Evolutionary conservation across 345 rosid genomes (phyloP), one percentile per base, ranked within the genome.

Genomic region (Conringia planisiliqua): DNA sequence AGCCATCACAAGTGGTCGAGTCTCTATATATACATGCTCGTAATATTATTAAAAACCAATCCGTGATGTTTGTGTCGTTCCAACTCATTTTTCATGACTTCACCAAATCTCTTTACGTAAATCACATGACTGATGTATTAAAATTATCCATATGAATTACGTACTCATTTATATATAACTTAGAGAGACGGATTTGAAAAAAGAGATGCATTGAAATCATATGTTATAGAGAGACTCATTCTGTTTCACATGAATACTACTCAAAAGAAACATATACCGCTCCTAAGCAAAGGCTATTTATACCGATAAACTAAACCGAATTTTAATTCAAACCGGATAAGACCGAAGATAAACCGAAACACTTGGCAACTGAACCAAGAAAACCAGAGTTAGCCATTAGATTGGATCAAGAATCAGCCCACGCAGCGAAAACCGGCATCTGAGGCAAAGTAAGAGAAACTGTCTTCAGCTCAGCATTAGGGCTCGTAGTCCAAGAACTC

Each of bases 341-440:
- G 58, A 66, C 72, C 62, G 66, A 63, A 30, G 17, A 40, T 51
- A 60, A 75, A 16, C 55, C 18, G 54, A 71, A 59, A 60, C 57
- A 71, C 33, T 59, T 78, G 26, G 76, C 62, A 43, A 69, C 66
- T 26, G 43, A 56, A 75, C 83, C 83, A 73, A 72, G 80, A 72
- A 78, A 77, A 60, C 75, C 76, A 70, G 22, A 71, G 76, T 55
- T 56, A 70, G 67, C 40, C 14, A 42, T 9, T 22, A 64, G 78
- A 78, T 76, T 73, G 48, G 74, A 74, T 84, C 84, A 90, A 18
- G 87, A 81, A 81, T 92, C 98, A 36, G 93, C 87, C 96, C 95
- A 90, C 11, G 89, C 89, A 81, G 97, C 90, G 58, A 87, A 90
- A 76, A 87, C 84, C 36, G 98, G 90, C 85, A 87, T 73, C 66